These are phyloP conservation scores for Debaryomyces singareniensis DNA, from an alignment of 1,139 yeast species.

Conservation along the genomic window DNA sequence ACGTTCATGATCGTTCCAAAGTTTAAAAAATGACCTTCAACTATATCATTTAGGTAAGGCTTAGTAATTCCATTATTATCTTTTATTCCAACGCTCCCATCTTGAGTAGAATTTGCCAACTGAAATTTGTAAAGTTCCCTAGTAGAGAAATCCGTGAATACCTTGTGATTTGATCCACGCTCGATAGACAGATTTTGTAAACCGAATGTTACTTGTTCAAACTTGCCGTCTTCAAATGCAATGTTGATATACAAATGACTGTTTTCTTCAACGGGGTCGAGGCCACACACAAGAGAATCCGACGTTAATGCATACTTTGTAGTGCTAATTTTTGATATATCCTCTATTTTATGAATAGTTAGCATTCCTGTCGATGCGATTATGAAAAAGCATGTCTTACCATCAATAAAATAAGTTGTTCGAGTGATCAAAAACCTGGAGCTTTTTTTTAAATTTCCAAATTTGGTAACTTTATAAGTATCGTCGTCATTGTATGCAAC, in stretches of 20 bases:
- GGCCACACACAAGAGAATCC: constrained; percentile 5
- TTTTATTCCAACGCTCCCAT: constrained; percentile 9
- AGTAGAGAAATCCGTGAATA: constrained; percentile 13
- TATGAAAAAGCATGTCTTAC: constrained; percentile 3
- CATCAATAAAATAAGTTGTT: constrained; percentile 2
- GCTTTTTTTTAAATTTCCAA: constrained; percentile 1
- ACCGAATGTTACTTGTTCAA: constrained; percentile 13
- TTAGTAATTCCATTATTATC: constrained; percentile 7
- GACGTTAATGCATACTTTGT: constrained; percentile 1
- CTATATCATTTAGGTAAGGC: constrained; percentile 15
- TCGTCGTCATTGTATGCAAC: constrained; percentile 5
- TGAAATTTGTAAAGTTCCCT: constrained; percentile 22
- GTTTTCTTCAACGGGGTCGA: constrained; percentile 1
- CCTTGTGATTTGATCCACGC: constrained; percentile 9
- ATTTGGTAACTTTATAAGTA: neutral
- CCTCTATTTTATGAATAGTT: constrained; percentile 3
- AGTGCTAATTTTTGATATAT: neutral
- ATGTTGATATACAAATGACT: constrained; percentile 7
- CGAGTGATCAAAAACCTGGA: constrained; percentile 7
- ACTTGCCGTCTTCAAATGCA: constrained; percentile 24
- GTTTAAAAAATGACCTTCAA: constrained; percentile 23
- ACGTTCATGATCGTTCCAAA: constrained; percentile 17
- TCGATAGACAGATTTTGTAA: constrained; percentile 6
- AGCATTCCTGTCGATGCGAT: constrained; percentile 7
- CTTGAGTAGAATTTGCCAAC: constrained; percentile 16